A percentile compares a stretch with the other conserved stretches of the same genome.
Evolutionary conservation across 139 green algal genomes (phyloP).

Genomic region (Chlamydomonas eustigma): DNA sequence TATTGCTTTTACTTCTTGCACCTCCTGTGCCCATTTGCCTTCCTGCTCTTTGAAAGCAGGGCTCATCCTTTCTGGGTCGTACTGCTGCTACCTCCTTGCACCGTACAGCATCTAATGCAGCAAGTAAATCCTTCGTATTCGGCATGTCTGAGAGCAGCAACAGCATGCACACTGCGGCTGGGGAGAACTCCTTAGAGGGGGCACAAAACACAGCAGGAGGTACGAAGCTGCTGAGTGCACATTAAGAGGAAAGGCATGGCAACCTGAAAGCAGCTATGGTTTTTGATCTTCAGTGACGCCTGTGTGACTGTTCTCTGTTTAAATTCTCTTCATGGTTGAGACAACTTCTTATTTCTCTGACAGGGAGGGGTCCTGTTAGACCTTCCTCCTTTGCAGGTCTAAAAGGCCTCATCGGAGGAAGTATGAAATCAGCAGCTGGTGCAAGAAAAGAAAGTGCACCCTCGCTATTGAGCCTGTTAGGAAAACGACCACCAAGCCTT

Average conservation of each 20-base stretch:
- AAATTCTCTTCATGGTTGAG: neutral
- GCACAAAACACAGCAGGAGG: neutral
- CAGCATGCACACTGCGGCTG: neutral
- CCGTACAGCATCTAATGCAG: slow-evolving; percentile 1
- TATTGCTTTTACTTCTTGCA: too few relatives aligned
- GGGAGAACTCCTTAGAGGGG: neutral
- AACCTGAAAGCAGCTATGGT: too few relatives aligned
- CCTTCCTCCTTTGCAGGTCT: neutral
- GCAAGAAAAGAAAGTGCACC: neutral
- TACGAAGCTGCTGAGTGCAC: neutral
- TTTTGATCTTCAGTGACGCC: neutral
- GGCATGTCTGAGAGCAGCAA: neutral
- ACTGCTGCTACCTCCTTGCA: neutral
- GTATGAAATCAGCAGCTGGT: neutral
- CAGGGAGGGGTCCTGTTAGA: too few relatives aligned
- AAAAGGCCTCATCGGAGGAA: neutral
- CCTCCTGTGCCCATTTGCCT: too few relatives aligned
- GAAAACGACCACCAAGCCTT: too few relatives aligned
- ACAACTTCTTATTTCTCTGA: neutral
- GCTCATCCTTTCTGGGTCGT: neutral
- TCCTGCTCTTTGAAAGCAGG: too few relatives aligned
- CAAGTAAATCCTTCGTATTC: slow-evolving; percentile 5
- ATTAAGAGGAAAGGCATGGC: neutral
- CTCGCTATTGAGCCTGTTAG: neutral
- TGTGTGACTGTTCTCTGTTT: neutral